Percentiles rank a stretch among this genome's conserved stretches.
Evolutionary conservation across 2,329 filamentous ascomycete species (phyloP).

Genomic region (Pseudocercospora fuligena): DNA sequence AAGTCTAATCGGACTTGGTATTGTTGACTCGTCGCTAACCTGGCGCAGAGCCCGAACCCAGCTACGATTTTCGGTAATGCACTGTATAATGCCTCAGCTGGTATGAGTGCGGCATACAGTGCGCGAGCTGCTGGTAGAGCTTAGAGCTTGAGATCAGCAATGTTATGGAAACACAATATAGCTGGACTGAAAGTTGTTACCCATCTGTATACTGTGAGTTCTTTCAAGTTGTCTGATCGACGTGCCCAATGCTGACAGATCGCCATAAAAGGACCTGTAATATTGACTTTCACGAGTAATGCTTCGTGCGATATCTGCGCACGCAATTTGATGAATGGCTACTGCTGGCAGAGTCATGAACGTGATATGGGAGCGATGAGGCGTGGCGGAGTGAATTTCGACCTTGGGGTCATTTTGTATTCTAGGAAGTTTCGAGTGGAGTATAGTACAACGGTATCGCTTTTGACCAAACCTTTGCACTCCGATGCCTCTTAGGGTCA

Average conservation of each 20-base stretch:
- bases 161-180: background rate
- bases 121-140: background rate
- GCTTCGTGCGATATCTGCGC: background rate
- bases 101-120: background rate
- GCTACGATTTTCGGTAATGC: constrained; percentile 1
- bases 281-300: background rate
- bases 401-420: background rate
- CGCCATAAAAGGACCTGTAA: background rate
- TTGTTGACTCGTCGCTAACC: background rate
- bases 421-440: background rate
- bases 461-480: background rate
- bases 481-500: too few relatives aligned
- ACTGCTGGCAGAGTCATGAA: background rate
- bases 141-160: background rate
- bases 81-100: background rate
- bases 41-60: background rate
- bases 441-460: background rate
- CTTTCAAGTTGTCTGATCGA: background rate
- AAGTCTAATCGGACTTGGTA: background rate
- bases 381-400: background rate
- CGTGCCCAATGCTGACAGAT: background rate
- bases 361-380: background rate
- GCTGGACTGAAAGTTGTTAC: background rate
- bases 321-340: background rate
- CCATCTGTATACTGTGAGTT: background rate